Base-by-base conservation (phyloP, 2,329 filamentous ascomycete genomes). In the Alternaria arbusti region DNA sequence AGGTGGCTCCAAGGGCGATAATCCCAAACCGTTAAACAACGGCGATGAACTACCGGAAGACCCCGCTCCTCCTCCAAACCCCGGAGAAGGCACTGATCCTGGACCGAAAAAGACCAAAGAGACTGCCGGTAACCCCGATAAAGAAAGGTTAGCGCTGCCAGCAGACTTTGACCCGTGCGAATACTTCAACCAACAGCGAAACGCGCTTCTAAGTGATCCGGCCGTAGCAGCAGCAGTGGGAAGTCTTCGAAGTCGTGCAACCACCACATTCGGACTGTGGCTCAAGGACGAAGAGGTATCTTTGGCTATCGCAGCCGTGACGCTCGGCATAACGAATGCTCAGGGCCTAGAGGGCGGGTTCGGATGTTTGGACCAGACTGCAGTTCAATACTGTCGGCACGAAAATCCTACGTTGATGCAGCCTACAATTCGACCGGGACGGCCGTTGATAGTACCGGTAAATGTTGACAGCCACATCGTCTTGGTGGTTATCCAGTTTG, bases 401-500 rank as follows among this genome's bases (percentile, higher is more conserved):
- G 5, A 12, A 3, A n/a, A n/a, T 40, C 32, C 32, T n/a, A n/a
- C 4, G 13, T 8, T 15, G 13, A n/a, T 40, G 13, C n/a, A 28
- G 5, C 12, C 22, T 15, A 6, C 5, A 3, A 20, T 52, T 9
- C 68, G 63, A 32, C 59, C 61, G 6, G 66, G 62, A 36, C 56
- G 66, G 17, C 67, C 70, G 1, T 25, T 67, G 40, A 52, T 71
- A 1, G 28, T 68, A 3, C 62, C 62, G 3, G 11, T 67, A 4
- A 0, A 45, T 12, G 5, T 25, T 15, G 15, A 40, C 1, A 8
- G 5, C 1, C 67, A 73, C 32, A 56, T 54, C 26, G 10, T 70
- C 3, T 63, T 72, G 6, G n/a, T 67, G 2, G 51, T 70, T 9
- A 58, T 70, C 5, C 61, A 65, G 30, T 51, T 67, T 6, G 30